A percentile compares a stretch with the other conserved stretches of the same genome.
phyloP scores from a whole-genome alignment of 805 yeast genomes.

The Blastobotrys americana region DNA sequence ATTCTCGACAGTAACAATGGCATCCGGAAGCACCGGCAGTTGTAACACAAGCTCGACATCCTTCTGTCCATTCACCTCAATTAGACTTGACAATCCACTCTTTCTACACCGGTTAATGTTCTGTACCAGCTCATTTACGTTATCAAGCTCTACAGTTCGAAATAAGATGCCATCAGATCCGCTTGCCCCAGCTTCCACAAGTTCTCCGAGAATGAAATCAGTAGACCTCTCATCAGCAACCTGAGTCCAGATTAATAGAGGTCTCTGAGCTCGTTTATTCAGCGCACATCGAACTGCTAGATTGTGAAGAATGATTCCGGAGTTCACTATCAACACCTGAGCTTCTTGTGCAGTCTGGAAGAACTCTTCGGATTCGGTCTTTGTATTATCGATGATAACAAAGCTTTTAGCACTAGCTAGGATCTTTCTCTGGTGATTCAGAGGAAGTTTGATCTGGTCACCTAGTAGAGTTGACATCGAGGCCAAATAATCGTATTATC shows the following conservation, averaged over 20 bases:
- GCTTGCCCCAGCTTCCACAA: slow-evolving; percentile 16
- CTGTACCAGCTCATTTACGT: not conserved
- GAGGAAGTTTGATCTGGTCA: slow-evolving; percentile 6
- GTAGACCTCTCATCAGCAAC: slow-evolving; percentile 6
- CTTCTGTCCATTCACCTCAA: slow-evolving; percentile 2
- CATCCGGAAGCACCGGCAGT: slow-evolving; percentile 7
- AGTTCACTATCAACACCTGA: slow-evolving; percentile 10
- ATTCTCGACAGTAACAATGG: slow-evolving; percentile 7
- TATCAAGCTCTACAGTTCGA: slow-evolving; percentile 7
- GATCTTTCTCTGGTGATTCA: slow-evolving; percentile 1
- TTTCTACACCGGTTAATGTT: slow-evolving; percentile 2
- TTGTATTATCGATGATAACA: slow-evolving; percentile 7
- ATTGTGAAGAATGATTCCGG: slow-evolving; percentile 20
- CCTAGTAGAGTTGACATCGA: not conserved
- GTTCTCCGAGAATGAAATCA: slow-evolving; percentile 18
- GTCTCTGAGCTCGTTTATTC: slow-evolving; percentile 15
- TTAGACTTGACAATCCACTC: slow-evolving; percentile 4
- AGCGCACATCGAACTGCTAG: slow-evolving; percentile 15
- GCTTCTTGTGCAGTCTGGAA: slow-evolving; percentile 13
- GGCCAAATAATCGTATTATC: too few species aligned
- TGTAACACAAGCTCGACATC: not conserved
- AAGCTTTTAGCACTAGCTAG: slow-evolving; percentile 1
- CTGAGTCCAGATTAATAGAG: slow-evolving; percentile 16
- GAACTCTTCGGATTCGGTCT: slow-evolving; percentile 19
- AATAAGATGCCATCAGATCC: slow-evolving; percentile 20